Base-by-base conservation (phyloP, 768 basidiomycete genomes). In the Podaxis carcinomalis region DNA sequence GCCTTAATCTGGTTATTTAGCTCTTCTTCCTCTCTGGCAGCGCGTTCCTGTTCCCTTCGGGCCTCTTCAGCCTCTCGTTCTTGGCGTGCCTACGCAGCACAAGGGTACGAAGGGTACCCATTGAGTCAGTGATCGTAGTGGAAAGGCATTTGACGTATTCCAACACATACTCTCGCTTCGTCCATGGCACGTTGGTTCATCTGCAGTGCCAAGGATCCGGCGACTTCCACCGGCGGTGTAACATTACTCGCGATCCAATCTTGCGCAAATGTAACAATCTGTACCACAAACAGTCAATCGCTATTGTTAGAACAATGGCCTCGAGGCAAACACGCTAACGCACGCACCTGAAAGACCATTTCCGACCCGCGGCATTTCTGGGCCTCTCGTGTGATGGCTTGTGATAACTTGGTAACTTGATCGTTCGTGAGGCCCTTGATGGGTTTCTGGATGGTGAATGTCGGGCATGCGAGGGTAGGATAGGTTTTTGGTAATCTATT, bases 401-500 rank as follows among this genome's bases (percentile, higher is more conserved):
- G 83, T 4, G 82, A 75, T 19, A 93, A 72, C 42, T 77, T 83
- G 47, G 76, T 72, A 50, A 87, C 74, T 62, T 90, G 78, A n/a
- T 83, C 81, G 32, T 80, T 76, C 40, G 70, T 75, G 35, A 93
- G 67, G 23, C 90, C 89, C 36, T 78, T 74, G 55, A 81, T 77
- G 21, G 88, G 88, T 66, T 83, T 87, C 70, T 88, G 82, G 42
- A 92, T 80, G 5, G 81, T 77, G 64, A 93, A 89, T 0, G 78
- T 82, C 5, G 91, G 87, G 44, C 78, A 82, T 27, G 89, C 86
- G 56, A 88, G 81, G 3, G 75, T 75, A n/a, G 92, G 92, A 68
- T 93, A 93, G 56, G 90, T 91, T 72, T 86, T 90, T 2, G 92
- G 90, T 61, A 93, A 85, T 70, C 90, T 92, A 63, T 9, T 57